Evolutionary conservation across 2,329 filamentous ascomycete species (phyloP).

Genomic region (Verticillium longisporum): DNA sequence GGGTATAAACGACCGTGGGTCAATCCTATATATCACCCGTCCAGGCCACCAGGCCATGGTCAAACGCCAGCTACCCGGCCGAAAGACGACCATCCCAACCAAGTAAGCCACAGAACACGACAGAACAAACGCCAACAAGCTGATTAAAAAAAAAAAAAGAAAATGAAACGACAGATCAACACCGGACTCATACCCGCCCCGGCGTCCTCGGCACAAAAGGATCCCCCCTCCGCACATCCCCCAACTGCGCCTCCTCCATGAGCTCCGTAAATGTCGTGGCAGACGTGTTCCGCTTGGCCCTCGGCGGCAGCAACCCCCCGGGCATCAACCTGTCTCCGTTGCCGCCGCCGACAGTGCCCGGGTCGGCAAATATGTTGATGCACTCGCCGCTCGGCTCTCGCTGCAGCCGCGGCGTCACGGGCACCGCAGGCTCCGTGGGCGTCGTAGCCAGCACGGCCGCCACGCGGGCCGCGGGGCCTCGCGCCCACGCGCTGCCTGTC

Average conservation of each 20-base stretch:
- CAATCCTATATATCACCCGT: neutral
- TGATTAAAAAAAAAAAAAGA: neutral
- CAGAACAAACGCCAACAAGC: neutral
- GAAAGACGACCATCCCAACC: neutral
- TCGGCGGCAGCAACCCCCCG: neutral
- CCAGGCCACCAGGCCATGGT: neutral
- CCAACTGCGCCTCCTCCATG: constrained; percentile 40
- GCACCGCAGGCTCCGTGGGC: constrained; percentile 3
- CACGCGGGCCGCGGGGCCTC: constrained; percentile 14
- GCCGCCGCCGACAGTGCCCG: constrained; percentile 29
- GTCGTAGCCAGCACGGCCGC: constrained; percentile 6
- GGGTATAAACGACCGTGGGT: constrained; percentile 2
- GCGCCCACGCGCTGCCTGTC: constrained; percentile 15
- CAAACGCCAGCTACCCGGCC: neutral
- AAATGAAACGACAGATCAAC: neutral
- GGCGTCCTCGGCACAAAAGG: constrained; percentile 33
- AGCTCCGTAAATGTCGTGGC: constrained; percentile 47
- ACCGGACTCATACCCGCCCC: constrained; percentile 6
- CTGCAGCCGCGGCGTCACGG: constrained; percentile 20
- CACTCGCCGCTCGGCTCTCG: constrained; percentile 39
- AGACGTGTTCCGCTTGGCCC: constrained; percentile 15
- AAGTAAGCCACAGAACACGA: neutral
- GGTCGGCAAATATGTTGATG: constrained; percentile 48
- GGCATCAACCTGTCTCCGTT: constrained; percentile 7
- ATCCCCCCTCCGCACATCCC: constrained; percentile 31